phyloP scores from a whole-genome alignment of 2,329 filamentous ascomycete species.

The Penicillium corylophilum region DNA sequence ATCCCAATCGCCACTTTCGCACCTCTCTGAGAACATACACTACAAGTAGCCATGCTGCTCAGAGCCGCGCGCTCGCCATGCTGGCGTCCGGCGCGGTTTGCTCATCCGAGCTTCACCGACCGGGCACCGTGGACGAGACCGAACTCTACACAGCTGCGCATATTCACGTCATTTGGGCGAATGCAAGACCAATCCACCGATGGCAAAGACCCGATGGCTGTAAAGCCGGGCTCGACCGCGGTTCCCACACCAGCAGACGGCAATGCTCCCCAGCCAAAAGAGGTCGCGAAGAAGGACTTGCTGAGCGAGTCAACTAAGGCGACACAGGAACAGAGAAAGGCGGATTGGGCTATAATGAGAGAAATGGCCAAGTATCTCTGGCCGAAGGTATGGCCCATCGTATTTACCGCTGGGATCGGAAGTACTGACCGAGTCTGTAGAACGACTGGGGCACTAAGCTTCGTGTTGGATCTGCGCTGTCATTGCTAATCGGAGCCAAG shows the following conservation, averaged over 20 bases:
- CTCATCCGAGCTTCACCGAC: slow-evolving; percentile 25
- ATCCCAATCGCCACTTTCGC: slow-evolving; percentile 5
- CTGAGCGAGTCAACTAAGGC: slow-evolving; percentile 64
- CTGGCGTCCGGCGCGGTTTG: slow-evolving; percentile 32
- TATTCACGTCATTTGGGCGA: slow-evolving; percentile 28
- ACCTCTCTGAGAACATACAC: neutral
- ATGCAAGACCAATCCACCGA: slow-evolving; percentile 25
- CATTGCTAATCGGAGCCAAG: slow-evolving; percentile 83
- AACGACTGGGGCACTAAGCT: slow-evolving; percentile 78
- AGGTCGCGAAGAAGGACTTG: slow-evolving; percentile 54
- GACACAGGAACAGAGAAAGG: slow-evolving; percentile 86
- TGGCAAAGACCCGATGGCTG: slow-evolving; percentile 13
- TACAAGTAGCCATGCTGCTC: slow-evolving; percentile 35
- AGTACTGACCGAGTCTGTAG: slow-evolving; percentile 32
- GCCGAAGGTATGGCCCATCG: slow-evolving; percentile 64
- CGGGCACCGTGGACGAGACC: slow-evolving; percentile 24
- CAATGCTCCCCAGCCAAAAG: slow-evolving; percentile 18
- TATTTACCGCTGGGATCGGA: neutral
- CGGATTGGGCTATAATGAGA: slow-evolving; percentile 97
- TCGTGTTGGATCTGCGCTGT: slow-evolving; percentile 81
- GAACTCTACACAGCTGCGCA: slow-evolving; percentile 28
- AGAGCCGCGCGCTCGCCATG: slow-evolving; percentile 37
- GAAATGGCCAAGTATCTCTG: slow-evolving; percentile 96
- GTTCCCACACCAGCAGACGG: slow-evolving; percentile 18
- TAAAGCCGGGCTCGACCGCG: slow-evolving; percentile 13